Evolutionary conservation across 78 protist genomes (phyloP).

Genomic region (Dictyostelium intermedium): DNA sequence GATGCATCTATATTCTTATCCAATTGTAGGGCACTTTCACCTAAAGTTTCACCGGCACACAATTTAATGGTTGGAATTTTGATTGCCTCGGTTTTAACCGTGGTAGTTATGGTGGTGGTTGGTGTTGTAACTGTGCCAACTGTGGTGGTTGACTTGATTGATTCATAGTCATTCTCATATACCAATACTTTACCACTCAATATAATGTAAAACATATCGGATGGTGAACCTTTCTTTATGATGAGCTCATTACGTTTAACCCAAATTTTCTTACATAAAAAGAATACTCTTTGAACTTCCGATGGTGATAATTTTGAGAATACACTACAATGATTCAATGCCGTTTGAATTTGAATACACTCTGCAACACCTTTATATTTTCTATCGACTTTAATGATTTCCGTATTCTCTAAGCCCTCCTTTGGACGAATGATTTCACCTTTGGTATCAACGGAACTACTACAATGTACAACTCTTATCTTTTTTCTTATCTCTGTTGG

Average conservation of each 20-base stretch:
- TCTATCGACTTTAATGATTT: slow-evolving; percentile 24
- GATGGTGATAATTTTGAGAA: slow-evolving; percentile 50
- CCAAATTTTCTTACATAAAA: not conserved
- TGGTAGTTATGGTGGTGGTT: not conserved
- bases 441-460: not conserved
- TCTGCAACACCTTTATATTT: slow-evolving; percentile 34
- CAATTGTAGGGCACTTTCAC: slow-evolving; percentile 67
- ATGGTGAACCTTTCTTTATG: slow-evolving; percentile 22
- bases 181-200: slow-evolving; percentile 49
- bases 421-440: slow-evolving; percentile 35
- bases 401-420: slow-evolving; percentile 64
- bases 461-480: slow-evolving; percentile 64
- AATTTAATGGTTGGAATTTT: not conserved
- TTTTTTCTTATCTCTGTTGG: slow-evolving; percentile 44
- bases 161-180: not conserved
- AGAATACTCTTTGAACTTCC: slow-evolving; percentile 25
- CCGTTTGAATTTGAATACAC: slow-evolving; percentile 23
- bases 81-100: not conserved
- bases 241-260: slow-evolving; percentile 7
- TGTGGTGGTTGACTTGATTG: not conserved
- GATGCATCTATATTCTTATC: not conserved
- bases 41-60: slow-evolving; percentile 74
- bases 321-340: slow-evolving; percentile 14
- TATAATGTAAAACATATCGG: slow-evolving; percentile 38
- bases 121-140: not conserved